Conservation (phyloP, 345 rosid species). For the Salix koriyanagi region DNA sequence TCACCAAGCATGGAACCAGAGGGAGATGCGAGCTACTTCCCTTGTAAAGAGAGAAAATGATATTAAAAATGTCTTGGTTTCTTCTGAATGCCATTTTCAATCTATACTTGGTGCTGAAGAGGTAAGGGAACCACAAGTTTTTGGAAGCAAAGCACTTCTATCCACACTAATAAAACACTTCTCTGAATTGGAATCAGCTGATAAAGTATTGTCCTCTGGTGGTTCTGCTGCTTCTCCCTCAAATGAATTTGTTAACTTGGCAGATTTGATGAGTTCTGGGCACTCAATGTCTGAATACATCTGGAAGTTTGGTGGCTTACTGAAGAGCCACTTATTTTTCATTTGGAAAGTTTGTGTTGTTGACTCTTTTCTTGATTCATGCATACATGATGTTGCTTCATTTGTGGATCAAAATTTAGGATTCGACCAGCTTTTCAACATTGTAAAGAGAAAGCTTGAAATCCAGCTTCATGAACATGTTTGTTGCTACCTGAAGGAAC, state of each 20-base stretch:
- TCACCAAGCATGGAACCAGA: constrained; percentile 79
- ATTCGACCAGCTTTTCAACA: constrained; percentile 73
- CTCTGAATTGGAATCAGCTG: constrained; percentile 58
- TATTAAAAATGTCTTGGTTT: constrained; percentile 46
- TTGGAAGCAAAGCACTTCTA: constrained; percentile 56
- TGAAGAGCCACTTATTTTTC: constrained; percentile 61
- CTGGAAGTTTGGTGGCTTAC: constrained; percentile 64
- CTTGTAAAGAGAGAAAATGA: constrained; percentile 62
- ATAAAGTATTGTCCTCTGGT: constrained; percentile 45
- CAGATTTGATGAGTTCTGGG: constrained; percentile 51
- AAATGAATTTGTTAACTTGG: constrained; percentile 42
- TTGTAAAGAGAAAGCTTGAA: constrained; percentile 70
- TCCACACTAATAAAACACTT: constrained; percentile 55
- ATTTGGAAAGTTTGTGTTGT: constrained; percentile 79
- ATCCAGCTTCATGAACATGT: constrained; percentile 68
- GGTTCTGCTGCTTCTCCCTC: constrained; percentile 36
- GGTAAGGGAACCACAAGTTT: constrained; percentile 37
- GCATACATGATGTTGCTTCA: constrained; percentile 67
- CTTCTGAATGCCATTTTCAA: constrained; percentile 59
- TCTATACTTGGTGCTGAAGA: constrained; percentile 51
- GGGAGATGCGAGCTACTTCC: constrained; percentile 55
- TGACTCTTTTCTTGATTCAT: constrained; percentile 78
- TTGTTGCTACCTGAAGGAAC: constrained; percentile 53
- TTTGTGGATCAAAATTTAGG: constrained; percentile 75
- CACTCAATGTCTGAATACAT: constrained; percentile 48